Percentiles rank a stretch among this genome's conserved stretches.
Evolutionary conservation across 169 alveolate genomes (phyloP).

Genomic region (Cryptosporidium viatorum): DNA sequence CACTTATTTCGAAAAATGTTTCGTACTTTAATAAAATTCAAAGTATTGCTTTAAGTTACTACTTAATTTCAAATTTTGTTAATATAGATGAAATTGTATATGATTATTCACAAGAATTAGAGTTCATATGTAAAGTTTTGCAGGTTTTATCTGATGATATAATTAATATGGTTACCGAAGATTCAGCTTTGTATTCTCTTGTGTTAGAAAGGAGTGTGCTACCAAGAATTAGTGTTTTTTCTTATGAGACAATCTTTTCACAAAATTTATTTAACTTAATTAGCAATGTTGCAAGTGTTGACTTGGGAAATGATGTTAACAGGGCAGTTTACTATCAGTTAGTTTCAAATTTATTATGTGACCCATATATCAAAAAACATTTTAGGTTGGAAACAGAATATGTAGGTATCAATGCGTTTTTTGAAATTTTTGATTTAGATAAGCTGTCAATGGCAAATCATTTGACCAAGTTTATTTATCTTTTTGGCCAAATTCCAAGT

Average conservation of each 20-base stretch:
- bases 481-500: slow-evolving; percentile 40
- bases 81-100: background rate
- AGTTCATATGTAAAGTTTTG: background rate
- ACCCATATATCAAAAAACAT: background rate
- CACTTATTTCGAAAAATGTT: background rate
- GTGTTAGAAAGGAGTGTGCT: slow-evolving; percentile 19
- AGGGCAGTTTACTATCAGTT: slow-evolving; percentile 30
- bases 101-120: background rate
- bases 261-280: background rate
- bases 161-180: background rate
- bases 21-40: slow-evolving; percentile 9
- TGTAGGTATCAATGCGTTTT: background rate
- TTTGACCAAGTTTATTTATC: slow-evolving; percentile 1
- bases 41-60: slow-evolving; percentile 7
- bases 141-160: slow-evolving; percentile 4
- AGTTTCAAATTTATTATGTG: slow-evolving; percentile 15
- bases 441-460: background rate
- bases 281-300: slow-evolving; percentile 9
- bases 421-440: background rate
- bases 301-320: background rate
- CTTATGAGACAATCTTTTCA: slow-evolving; percentile 1
- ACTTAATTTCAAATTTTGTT: background rate
- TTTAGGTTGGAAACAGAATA: background rate
- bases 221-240: background rate
- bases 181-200: background rate